Percentiles rank a stretch among this genome's conserved stretches.
Conservation (phyloP, 2,329 filamentous ascomycete species). For the Colletotrichum tabaci region DNA sequence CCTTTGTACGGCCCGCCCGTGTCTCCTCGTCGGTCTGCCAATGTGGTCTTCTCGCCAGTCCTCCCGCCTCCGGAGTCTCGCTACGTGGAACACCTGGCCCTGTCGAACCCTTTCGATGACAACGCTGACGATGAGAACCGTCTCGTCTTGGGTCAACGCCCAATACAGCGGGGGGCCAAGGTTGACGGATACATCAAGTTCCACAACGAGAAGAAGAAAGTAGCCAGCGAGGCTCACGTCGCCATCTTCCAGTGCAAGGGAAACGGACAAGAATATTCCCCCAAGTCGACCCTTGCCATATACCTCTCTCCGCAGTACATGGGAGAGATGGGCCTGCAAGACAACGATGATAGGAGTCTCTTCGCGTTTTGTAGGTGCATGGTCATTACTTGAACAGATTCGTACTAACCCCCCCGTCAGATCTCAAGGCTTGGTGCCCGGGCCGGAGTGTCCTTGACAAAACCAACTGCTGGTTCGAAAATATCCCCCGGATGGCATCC, state of each 20-base stretch:
- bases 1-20: slow-evolving; percentile 15
- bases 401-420: slow-evolving; percentile 44
- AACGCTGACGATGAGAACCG: slow-evolving; percentile 31
- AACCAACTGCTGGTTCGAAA: slow-evolving; percentile 58
- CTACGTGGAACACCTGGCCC: not conserved
- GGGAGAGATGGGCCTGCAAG: slow-evolving; percentile 15
- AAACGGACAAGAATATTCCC: not conserved
- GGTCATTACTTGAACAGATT: not conserved
- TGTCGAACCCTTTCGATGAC: slow-evolving; percentile 39
- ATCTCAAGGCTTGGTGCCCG: slow-evolving; percentile 58
- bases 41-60: slow-evolving; percentile 11
- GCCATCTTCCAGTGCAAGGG: not conserved
- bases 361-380: slow-evolving; percentile 39
- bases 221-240: not conserved
- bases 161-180: slow-evolving; percentile 14
- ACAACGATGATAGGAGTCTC: slow-evolving; percentile 12
- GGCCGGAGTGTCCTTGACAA: slow-evolving; percentile 55
- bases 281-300: not conserved
- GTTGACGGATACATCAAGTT: slow-evolving; percentile 43
- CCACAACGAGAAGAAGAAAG: slow-evolving; percentile 9
- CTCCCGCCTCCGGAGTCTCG: slow-evolving; percentile 1
- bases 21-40: slow-evolving; percentile 3
- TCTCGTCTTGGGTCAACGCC: slow-evolving; percentile 10
- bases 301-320: slow-evolving; percentile 8
- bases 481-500: slow-evolving; percentile 57